A percentile compares a stretch with the other conserved stretches of the same genome.
Conservation (phyloP, 495 filamentous ascomycete species). For the Trichoderma parareesei region DNA sequence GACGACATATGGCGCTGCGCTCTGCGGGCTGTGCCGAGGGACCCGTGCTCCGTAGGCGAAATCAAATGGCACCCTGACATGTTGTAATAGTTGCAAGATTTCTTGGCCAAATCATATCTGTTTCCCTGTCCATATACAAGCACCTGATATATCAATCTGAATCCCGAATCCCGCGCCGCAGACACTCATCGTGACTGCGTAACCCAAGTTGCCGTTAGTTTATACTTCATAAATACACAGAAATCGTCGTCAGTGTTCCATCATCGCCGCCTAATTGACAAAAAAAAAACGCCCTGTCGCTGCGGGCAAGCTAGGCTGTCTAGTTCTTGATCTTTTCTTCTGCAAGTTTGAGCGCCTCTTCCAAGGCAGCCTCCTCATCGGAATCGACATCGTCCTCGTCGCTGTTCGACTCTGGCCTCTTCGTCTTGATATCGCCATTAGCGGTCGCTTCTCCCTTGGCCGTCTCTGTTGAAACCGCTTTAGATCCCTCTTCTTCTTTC, state of each 20-base stretch:
- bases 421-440: conserved; percentile 3
- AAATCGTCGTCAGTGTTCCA: conserved; percentile 1
- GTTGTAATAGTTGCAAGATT: too few relatives aligned
- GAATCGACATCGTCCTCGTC: conserved; percentile 17
- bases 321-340: conserved; percentile 11
- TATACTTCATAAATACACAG: neutral
- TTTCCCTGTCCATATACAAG: too few relatives aligned
- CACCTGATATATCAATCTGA: neutral
- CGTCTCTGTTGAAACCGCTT: neutral
- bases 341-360: conserved; percentile 16
- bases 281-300: neutral
- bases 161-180: neutral
- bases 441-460: neutral
- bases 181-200: neutral
- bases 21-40: neutral
- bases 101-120: too few relatives aligned
- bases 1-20: neutral
- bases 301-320: neutral
- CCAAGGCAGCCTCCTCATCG: conserved; percentile 15
- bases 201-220: neutral
- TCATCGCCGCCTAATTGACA: conserved; percentile 2
- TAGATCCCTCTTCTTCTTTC: neutral
- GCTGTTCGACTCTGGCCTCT: conserved; percentile 16
- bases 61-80: neutral
- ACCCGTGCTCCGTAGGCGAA: neutral